Evolutionary conservation across 2,329 filamentous ascomycete species (phyloP).

Genomic region (Epichloe sibirici): DNA sequence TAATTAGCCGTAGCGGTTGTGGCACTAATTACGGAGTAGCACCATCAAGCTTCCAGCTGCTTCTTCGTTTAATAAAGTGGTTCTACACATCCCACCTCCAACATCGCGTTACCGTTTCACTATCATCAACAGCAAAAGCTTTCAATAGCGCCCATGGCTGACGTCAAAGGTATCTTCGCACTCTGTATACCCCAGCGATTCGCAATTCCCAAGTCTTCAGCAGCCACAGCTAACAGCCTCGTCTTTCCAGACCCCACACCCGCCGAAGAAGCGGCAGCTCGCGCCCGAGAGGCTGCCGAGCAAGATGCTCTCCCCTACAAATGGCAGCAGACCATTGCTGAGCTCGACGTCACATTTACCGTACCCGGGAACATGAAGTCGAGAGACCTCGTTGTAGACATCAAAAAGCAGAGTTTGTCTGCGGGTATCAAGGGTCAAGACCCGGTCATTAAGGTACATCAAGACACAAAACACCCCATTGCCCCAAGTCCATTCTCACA

Average conservation of each 20-base stretch:
- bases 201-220: no score
- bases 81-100: not conserved
- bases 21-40: no score
- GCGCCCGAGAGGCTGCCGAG: slow-evolving; percentile 68
- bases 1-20: no score
- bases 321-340: slow-evolving; percentile 87
- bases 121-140: not conserved
- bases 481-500: not conserved
- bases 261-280: slow-evolving; percentile 45
- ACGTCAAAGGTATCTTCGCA: slow-evolving; percentile 2
- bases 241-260: slow-evolving; percentile 35
- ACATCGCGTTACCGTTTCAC: not conserved
- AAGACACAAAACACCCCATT: slow-evolving; percentile 25
- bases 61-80: not conserved
- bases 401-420: slow-evolving; percentile 66
- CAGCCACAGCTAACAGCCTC: not conserved
- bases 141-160: not conserved
- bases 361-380: slow-evolving; percentile 78
- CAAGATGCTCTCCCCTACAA: slow-evolving; percentile 95
- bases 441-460: slow-evolving; percentile 63
- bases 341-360: slow-evolving; percentile 67
- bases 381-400: slow-evolving; percentile 67
- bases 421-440: slow-evolving; percentile 83
- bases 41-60: not conserved
- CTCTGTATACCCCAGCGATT: not conserved